Evolutionary conservation across 148 eudicot species (phyloP).

Genomic region (Drosera capensis): DNA sequence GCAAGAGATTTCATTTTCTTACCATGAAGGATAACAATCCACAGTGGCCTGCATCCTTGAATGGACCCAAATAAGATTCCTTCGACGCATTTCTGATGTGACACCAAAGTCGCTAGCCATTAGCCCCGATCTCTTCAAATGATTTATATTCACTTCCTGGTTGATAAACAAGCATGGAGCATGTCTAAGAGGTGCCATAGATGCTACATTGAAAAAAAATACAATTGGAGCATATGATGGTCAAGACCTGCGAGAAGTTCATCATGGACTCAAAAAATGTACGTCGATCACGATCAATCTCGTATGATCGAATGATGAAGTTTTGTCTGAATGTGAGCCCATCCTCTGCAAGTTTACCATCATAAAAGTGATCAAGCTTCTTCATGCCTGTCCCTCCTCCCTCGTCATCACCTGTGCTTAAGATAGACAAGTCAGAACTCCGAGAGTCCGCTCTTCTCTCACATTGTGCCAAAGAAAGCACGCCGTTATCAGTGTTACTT

Average conservation of each 20-base stretch:
- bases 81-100: slow-evolving; percentile 2
- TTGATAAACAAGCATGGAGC: background rate
- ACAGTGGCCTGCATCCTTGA: background rate
- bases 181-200: background rate
- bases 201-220: background rate
- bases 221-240: background rate
- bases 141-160: background rate
- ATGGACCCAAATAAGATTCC: slow-evolving; percentile 3
- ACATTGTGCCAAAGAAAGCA: background rate
- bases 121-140: slow-evolving; percentile 1
- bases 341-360: slow-evolving; percentile 7
- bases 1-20: background rate
- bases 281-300: slow-evolving; percentile 19
- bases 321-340: slow-evolving; percentile 16
- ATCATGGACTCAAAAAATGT: slow-evolving; percentile 25
- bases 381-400: background rate
- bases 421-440: background rate
- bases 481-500: background rate
- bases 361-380: background rate
- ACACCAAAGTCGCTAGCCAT: slow-evolving; percentile 2
- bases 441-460: background rate
- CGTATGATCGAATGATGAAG: slow-evolving; percentile 20
- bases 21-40: slow-evolving; percentile 5
- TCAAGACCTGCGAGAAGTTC: slow-evolving; percentile 19
- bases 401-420: background rate